phyloP scores from a whole-genome alignment of 257 asterid genomes.

The Petunia secreta region DNA sequence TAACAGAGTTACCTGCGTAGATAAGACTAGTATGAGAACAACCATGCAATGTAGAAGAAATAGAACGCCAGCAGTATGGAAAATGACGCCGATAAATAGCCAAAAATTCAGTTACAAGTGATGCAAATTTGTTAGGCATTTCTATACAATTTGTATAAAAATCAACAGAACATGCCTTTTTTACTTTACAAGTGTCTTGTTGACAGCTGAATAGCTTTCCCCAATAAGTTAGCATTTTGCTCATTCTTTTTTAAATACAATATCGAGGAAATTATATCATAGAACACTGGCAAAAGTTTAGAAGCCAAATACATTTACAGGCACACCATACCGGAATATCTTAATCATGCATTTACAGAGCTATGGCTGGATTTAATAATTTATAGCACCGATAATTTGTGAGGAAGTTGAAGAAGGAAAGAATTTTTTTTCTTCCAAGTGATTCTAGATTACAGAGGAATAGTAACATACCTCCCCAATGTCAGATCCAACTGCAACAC shows the following conservation, averaged over 20 bases:
- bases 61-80: background rate
- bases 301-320: background rate
- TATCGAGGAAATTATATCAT: no score
- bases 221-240: background rate
- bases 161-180: background rate
- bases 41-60: background rate
- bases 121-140: background rate
- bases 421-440: background rate
- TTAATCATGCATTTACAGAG: no score
- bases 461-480: conserved; percentile 78
- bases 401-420: background rate
- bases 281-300: background rate
- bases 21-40: background rate
- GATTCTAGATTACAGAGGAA: conserved; percentile 8
- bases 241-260: background rate
- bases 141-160: background rate
- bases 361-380: no score
- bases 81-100: background rate
- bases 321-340: no score
- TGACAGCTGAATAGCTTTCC: background rate
- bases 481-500: conserved; percentile 88
- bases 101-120: background rate
- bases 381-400: no score
- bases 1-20: conserved; percentile 64
- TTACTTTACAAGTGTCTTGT: background rate